Base-by-base conservation (phyloP, 1,139 yeast genomes). In the Zhuliangozyma parablackwelliae region DNA sequence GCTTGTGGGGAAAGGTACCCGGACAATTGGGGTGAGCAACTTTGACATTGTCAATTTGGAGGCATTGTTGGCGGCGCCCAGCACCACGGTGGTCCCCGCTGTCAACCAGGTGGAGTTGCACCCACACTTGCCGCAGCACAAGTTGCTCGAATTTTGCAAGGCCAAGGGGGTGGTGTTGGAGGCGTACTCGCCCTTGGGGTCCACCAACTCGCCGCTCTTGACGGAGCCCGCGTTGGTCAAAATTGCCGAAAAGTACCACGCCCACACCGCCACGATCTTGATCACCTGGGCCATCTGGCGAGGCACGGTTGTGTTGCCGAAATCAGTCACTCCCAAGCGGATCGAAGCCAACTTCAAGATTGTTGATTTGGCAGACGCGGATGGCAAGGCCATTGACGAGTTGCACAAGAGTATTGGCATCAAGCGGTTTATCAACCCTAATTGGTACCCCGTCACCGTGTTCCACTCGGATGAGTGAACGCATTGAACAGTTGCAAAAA, bases 111-210 rank as follows among this genome's bases (percentile, higher is more conserved):
- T 83, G 40, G 94, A 84, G 61, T 58, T 78, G 39, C 95, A 86
- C 56, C 94, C 92, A 40, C 72, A 72, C 49, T 69, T 85, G 39
- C 89, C 90, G 32, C 94, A 85, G 57, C 66, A 59, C 30, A 82
- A 83, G 44, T 66, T 86, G 43, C 57, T 76, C 39, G 74, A 73
- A 28, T 83, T 59, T 56, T 69, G 78, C 55, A 64, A 72, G 43
- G 54, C 65, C 21, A 65, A 84, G 45, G 73, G 71, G 21, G 83
- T 87, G 45, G 55, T 72, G 21, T 56, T 81, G 38, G 86, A 85
- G 57, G 90, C 92, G 29, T 87, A 83, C 59, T 81, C 89, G 28
- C 95, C 96, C 41, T 72, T 87, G 49, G 95, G 92, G 13, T 76
- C 87, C 28, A 64, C 75, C 12, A 78, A 76, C 38, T 80, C 88